phyloP scores from a whole-genome alignment of 805 yeast species.

The Candida golubevii region DNA sequence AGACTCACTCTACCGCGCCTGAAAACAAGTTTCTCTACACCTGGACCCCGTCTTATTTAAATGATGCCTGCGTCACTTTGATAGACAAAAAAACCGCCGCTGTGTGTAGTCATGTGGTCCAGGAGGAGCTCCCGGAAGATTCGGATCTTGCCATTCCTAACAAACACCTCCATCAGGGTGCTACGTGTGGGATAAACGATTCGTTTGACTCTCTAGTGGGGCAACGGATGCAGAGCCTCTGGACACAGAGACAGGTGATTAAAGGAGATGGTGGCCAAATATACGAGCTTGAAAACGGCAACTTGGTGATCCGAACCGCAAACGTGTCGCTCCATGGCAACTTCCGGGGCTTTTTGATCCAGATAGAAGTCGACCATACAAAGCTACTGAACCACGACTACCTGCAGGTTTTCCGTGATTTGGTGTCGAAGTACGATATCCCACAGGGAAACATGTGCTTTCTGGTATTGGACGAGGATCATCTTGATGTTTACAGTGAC shows the following conservation, averaged over 20 bases:
- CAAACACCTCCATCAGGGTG: conserved; percentile 44
- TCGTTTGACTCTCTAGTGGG: conserved; percentile 52
- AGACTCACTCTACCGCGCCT: conserved; percentile 25
- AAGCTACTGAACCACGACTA: conserved; percentile 8
- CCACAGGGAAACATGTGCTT: conserved; percentile 37
- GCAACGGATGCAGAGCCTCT: conserved; percentile 60
- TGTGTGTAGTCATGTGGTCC: conserved; percentile 31
- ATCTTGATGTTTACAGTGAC: conserved; percentile 34
- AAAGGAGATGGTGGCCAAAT: conserved; percentile 73
- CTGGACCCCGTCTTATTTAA: conserved; percentile 46
- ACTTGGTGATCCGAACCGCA: conserved; percentile 55
- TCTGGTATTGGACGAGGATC: conserved; percentile 25
- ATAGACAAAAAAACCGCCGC: conserved; percentile 40
- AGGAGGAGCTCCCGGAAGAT: conserved; percentile 25
- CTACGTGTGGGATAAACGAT: conserved; percentile 53
- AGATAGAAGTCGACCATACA: conserved; percentile 39
- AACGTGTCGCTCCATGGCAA: conserved; percentile 72
- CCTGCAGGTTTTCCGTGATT: conserved; percentile 21
- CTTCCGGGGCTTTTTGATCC: conserved; percentile 66
- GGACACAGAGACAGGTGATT: conserved; percentile 65
- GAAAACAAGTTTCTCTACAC: conserved; percentile 48
- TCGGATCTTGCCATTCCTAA: conserved; percentile 29
- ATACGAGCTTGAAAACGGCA: conserved; percentile 53
- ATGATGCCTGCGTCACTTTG: conserved; percentile 44
- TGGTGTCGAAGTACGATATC: conserved; percentile 31